Base-by-base conservation (phyloP, 768 basidiomycete genomes). In the Rickenella mellea region DNA sequence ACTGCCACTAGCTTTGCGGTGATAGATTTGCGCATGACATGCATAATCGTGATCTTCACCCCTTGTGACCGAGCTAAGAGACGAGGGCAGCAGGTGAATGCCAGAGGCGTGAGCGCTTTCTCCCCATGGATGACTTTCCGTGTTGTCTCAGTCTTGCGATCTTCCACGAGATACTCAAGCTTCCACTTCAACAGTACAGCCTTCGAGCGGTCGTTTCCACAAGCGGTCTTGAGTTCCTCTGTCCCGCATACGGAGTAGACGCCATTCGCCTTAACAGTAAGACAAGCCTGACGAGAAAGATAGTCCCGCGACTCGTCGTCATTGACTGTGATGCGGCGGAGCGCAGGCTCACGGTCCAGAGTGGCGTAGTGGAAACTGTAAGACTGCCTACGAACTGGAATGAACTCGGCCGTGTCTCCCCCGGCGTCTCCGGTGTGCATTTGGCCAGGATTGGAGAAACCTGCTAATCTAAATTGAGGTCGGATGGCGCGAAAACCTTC, bases 151-250 rank as follows among this genome's bases (percentile, higher is more conserved):
- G 62, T 60, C 41, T 65, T 59, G 25, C 76, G 68, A 48, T 86
- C 78, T 29, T 74, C 73, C 8, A 92, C 82, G 25, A 78, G 53
- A 55, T 92, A 92, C 42, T 85, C 82, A 48, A 92, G 82, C 43
- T 75, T 74, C 90, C 89, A 91, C 19, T 64, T 62, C 14, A 86
- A 61, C 43, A 70, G 74, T 17, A 56, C 55, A 24, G 24, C 24
- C 19, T 22, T 17, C 11, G 19, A 19, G 11, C 19, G 19, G 33
- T 22, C 33, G 11, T 17, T 19, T 17, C 33, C 33, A 9, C 19
- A 17, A 14, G 46, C 41, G 15, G 43, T 29, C 7, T 56, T 52
- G 30, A 51, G 53, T 42, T 66, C 61, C 55, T 91, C 89, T 24
- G 62, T 66, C 7, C 87, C 88, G 22, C 70, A 70, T 10, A 90